These are phyloP conservation scores for Sequoia sempervirens DNA, from an alignment of 75 land plant genomes.

Conservation along the genomic window DNA sequence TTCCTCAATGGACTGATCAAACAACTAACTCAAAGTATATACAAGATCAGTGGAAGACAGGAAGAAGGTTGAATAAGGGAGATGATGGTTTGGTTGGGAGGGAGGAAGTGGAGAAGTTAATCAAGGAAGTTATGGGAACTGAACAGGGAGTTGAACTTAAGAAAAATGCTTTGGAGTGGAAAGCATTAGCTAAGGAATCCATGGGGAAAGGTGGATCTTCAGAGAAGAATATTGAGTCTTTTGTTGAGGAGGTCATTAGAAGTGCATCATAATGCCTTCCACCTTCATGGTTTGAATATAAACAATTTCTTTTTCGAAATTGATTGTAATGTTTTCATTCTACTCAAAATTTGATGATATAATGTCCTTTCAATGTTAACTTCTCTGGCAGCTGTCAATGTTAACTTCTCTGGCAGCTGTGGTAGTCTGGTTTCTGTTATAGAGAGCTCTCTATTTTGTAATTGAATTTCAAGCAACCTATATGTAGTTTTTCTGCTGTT, in stretches of 20 bases:
- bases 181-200: conserved; percentile 22
- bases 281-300: no score
- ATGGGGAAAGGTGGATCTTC: conserved; percentile 34
- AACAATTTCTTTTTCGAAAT: no score
- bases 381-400: no score
- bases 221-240: conserved; percentile 19
- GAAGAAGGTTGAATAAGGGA: conserved; percentile 11
- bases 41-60: conserved; percentile 4
- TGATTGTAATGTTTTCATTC: no score
- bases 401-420: no score
- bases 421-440: no score
- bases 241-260: conserved; percentile 11
- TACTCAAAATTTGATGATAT: no score
- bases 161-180: conserved; percentile 19
- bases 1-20: conserved; percentile 22
- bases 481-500: no score
- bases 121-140: conserved; percentile 24
- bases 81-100: conserved; percentile 14
- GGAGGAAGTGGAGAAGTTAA: conserved; percentile 29
- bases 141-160: conserved; percentile 23
- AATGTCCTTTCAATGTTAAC: no score
- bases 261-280: no score
- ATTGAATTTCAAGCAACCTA: no score
- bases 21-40: conserved; percentile 20
- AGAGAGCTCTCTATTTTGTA: no score